A percentile compares a stretch with the other conserved stretches of the same genome.
These are phyloP conservation scores for Pyrenula massariospora DNA, from an alignment of 495 filamentous ascomycete species.

Conservation along the genomic window DNA sequence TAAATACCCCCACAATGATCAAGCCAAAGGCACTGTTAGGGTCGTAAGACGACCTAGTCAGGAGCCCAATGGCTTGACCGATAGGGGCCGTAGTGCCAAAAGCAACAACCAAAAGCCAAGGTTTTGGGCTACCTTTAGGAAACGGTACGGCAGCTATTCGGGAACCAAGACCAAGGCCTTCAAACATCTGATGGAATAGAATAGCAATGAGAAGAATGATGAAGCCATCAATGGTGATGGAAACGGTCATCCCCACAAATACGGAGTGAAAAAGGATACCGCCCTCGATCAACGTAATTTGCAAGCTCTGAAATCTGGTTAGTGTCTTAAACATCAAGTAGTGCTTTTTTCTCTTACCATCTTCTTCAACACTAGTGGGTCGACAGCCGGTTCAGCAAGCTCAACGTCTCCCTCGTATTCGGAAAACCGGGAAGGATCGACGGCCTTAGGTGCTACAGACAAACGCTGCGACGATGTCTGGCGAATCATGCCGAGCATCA, in stretches of 20 bases:
- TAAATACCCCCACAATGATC: conserved; percentile 57
- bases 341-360: conserved; percentile 15
- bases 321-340: conserved; percentile 28
- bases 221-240: conserved; percentile 46
- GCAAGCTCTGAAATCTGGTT: conserved; percentile 34
- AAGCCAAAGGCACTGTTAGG: conserved; percentile 52
- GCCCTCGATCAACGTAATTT: conserved; percentile 42
- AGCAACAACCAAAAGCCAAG: conserved; percentile 45
- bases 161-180: conserved; percentile 62
- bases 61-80: conserved; percentile 70
- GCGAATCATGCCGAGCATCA: conserved; percentile 32
- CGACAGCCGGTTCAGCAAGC: conserved; percentile 1
- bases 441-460: conserved; percentile 3
- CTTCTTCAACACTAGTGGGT: neutral
- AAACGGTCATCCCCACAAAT: conserved; percentile 59
- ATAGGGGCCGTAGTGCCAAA: conserved; percentile 61
- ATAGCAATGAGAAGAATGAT: conserved; percentile 63
- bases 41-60: conserved; percentile 46
- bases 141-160: conserved; percentile 58
- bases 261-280: conserved; percentile 50
- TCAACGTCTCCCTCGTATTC: conserved; percentile 13
- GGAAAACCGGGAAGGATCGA: conserved; percentile 7
- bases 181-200: conserved; percentile 53
- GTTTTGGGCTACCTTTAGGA: conserved; percentile 38
- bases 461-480: conserved; percentile 1